phyloP scores from a whole-genome alignment of 305 asterid species.

The Fraxinus albicans region DNA sequence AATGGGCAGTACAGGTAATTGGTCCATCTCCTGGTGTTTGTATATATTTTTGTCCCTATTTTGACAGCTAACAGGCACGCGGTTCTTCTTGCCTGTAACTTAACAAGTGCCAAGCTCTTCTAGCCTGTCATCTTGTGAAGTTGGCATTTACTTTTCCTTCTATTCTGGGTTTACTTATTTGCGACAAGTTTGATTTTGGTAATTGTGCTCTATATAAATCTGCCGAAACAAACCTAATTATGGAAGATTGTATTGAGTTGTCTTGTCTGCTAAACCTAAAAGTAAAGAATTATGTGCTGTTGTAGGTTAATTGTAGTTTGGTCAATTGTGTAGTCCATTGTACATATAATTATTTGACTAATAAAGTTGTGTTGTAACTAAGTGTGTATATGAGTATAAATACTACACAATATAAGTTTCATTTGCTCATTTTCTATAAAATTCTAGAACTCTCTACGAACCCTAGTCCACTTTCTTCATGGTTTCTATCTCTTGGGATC shows the following conservation, averaged over 20 bases:
- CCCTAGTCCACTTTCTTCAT: neutral
- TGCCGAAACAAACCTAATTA: neutral
- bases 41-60: conserved; percentile 17
- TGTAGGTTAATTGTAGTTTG: neutral
- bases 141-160: neutral
- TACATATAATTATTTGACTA: neutral
- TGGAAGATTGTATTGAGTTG: neutral
- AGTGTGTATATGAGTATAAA: neutral
- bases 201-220: neutral
- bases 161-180: neutral
- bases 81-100: conserved; percentile 7
- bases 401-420: neutral
- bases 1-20: conserved; percentile 88
- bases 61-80: conserved; percentile 14
- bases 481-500: neutral
- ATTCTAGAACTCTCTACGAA: neutral
- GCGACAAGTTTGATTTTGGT: neutral
- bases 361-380: neutral
- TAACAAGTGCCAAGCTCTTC: neutral
- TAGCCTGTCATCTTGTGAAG: conserved; percentile 6
- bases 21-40: conserved; percentile 17
- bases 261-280: neutral
- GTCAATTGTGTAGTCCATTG: neutral
- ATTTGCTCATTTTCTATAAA: neutral
- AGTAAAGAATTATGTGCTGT: neutral